Evolutionary conservation across 352 stramenopile genomes (phyloP).

Genomic region (Globisporangium splendens): DNA sequence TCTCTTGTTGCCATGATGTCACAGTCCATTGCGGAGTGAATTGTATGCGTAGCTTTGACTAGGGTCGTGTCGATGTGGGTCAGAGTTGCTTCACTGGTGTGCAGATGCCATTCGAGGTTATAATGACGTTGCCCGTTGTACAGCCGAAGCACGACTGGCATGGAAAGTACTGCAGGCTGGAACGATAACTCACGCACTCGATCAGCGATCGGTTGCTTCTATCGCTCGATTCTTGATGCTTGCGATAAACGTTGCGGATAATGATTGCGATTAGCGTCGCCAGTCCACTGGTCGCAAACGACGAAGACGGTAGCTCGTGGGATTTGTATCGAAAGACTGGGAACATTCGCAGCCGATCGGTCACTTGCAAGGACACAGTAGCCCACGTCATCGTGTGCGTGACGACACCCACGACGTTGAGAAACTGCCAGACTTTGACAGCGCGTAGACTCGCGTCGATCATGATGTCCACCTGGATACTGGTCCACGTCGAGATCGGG

Average conservation of each 20-base stretch:
- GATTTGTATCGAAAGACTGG: constrained; percentile 12
- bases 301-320: constrained; percentile 3
- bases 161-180: constrained; percentile 8
- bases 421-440: background rate
- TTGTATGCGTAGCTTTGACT: too few relatives aligned
- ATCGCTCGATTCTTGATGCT: background rate
- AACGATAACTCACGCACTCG: constrained; percentile 21
- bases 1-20: too few relatives aligned
- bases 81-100: too few relatives aligned
- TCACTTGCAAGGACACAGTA: constrained; percentile 1
- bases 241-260: constrained; percentile 15
- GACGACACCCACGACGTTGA: background rate
- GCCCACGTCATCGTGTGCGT: background rate
- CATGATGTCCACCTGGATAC: constrained; percentile 12
- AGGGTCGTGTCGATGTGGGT: too few relatives aligned
- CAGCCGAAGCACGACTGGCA: too few relatives aligned
- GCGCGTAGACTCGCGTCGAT: constrained; percentile 16
- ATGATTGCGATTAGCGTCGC: constrained; percentile 13
- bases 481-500: constrained; percentile 7
- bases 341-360: constrained; percentile 12
- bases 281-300: constrained; percentile 15
- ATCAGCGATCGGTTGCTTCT: background rate
- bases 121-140: too few relatives aligned
- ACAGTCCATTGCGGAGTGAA: too few relatives aligned
- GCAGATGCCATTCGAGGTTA: too few relatives aligned